Percentiles rank a stretch among this genome's conserved stretches.
These are phyloP conservation scores for Fraxinus velutina DNA, from an alignment of 305 asterid species.

Conservation along the genomic window DNA sequence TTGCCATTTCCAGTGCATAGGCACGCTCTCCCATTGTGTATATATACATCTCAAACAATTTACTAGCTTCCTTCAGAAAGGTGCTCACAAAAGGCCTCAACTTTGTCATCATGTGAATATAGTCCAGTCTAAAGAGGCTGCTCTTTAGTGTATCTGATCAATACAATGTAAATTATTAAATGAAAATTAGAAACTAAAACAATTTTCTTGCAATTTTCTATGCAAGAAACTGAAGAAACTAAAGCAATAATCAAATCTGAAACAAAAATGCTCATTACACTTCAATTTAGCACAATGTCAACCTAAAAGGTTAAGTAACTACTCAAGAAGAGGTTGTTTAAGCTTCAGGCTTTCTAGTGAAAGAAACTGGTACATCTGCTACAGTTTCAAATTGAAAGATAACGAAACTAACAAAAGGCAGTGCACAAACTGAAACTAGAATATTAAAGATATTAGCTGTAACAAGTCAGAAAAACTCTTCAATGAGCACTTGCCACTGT, in stretches of 20 bases:
- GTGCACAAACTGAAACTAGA: not conserved
- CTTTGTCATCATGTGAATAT: slow-evolving; percentile 88
- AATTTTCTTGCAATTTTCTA: not conserved
- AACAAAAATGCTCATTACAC: not conserved
- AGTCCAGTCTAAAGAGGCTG: slow-evolving; percentile 60
- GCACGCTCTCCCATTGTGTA: slow-evolving; percentile 96
- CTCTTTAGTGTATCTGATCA: slow-evolving; percentile 54
- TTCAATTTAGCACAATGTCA: not conserved
- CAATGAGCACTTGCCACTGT: not conserved
- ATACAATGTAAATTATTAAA: slow-evolving; percentile 19
- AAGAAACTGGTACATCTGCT: not conserved
- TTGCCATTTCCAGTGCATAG: slow-evolving; percentile 85
- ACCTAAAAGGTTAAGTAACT: not conserved
- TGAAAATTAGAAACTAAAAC: not conserved
- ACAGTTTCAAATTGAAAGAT: not conserved
- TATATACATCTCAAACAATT: slow-evolving; percentile 81
- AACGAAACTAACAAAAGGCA: not conserved
- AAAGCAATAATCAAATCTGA: not conserved
- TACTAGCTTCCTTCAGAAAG: slow-evolving; percentile 72
- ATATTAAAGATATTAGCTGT: not conserved
- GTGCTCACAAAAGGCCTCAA: slow-evolving; percentile 80
- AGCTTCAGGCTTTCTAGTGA: not conserved
- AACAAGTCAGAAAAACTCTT: no score
- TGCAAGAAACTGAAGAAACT: slow-evolving; percentile 12
- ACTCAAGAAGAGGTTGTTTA: not conserved